These are phyloP conservation scores for Eucalyptus marginata DNA, from an alignment of 345 rosid genomes.

Conservation along the genomic window DNA sequence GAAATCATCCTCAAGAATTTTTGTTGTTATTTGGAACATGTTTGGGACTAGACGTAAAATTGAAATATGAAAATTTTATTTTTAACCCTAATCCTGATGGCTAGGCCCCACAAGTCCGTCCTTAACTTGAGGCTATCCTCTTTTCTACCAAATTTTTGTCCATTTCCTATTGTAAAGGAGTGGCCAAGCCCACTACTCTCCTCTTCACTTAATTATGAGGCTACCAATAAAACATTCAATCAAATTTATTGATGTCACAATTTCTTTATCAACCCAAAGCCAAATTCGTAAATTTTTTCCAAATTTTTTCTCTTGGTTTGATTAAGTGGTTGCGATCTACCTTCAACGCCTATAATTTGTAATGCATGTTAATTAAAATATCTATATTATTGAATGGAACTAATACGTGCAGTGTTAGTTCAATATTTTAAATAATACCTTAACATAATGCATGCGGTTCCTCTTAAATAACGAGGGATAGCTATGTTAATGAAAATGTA, in stretches of 20 bases:
- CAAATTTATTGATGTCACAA: not conserved
- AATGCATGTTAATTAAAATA: not conserved
- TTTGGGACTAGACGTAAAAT: too few species aligned
- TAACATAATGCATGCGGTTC: not conserved
- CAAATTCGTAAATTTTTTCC: not conserved
- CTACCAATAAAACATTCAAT: too few species aligned
- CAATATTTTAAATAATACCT: not conserved
- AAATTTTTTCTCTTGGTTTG: too few species aligned
- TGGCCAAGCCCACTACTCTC: not conserved
- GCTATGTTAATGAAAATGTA: not conserved
- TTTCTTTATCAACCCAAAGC: not conserved
- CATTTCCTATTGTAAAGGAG: too few species aligned
- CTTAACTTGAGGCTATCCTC: too few species aligned
- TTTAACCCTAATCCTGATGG: accelerated
- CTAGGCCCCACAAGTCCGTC: too few species aligned
- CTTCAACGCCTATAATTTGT: not conserved
- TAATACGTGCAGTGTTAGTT: too few species aligned
- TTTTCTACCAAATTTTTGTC: accelerated
- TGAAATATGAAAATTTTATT: too few species aligned
- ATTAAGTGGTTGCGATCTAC: not conserved
- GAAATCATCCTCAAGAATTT: too few species aligned
- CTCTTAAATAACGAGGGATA: not conserved
- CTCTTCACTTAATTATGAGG: not conserved
- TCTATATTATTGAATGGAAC: too few species aligned
- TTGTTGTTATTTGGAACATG: too few species aligned